Percentiles rank a stretch among this genome's conserved stretches.
phyloP scores from a whole-genome alignment of 345 rosid species.

The Gossypium sturtianum region DNA sequence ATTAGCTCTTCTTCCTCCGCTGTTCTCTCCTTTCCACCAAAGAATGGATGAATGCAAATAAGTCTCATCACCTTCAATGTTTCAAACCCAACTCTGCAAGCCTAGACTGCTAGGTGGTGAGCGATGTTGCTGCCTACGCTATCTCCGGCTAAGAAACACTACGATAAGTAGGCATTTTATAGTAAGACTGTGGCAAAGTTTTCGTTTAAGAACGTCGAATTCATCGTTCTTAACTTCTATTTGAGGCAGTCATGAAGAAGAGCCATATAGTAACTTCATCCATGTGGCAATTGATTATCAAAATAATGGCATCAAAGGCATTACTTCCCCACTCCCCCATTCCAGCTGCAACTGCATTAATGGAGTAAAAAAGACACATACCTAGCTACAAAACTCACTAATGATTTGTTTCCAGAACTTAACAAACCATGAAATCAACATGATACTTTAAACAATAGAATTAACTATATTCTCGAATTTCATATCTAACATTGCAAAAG shows the following conservation, averaged over 20 bases:
- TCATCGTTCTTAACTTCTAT: constrained; percentile 36
- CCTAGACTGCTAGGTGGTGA: constrained; percentile 57
- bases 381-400: neutral
- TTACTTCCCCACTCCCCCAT: neutral
- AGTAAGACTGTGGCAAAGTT: constrained; percentile 29
- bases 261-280: neutral
- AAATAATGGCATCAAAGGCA: neutral
- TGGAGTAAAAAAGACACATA: neutral
- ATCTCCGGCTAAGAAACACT: constrained; percentile 63
- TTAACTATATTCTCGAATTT: too few species aligned
- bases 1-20: constrained; percentile 44
- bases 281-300: neutral
- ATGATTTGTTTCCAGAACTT: neutral
- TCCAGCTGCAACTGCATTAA: neutral
- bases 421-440: neutral
- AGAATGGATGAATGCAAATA: constrained; percentile 66
- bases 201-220: constrained; percentile 51
- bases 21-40: constrained; percentile 75
- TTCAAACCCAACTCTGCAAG: constrained; percentile 19
- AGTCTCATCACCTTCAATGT: constrained; percentile 38
- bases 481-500: too few species aligned
- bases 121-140: constrained; percentile 79
- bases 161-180: constrained; percentile 43
- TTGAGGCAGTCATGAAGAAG: too few species aligned
- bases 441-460: neutral